phyloP scores from a whole-genome alignment of 2,329 filamentous ascomycete species.

The Aspergillus cejpii region DNA sequence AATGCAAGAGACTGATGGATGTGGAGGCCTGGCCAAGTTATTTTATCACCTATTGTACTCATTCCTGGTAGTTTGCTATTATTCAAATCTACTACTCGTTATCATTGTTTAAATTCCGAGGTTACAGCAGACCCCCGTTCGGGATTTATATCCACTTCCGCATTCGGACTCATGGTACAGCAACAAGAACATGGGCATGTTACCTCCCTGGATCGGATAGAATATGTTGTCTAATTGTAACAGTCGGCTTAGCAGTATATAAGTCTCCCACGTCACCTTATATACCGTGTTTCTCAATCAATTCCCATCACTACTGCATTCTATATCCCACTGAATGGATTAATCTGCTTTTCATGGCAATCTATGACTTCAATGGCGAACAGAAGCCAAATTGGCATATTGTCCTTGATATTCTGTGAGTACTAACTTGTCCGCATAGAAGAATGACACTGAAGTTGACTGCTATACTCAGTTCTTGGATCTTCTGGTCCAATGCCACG shows the following conservation, averaged over 20 bases:
- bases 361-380: background rate
- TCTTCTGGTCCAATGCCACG: conserved; percentile 20
- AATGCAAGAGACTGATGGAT: conserved; percentile 15
- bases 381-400: background rate
- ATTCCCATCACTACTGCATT: too few species aligned
- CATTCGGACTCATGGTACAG: too few species aligned
- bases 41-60: conserved; percentile 21
- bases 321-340: background rate
- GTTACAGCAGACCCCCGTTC: too few species aligned
- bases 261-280: background rate
- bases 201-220: background rate
- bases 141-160: too few species aligned
- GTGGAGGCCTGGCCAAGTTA: conserved; percentile 21
- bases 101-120: too few species aligned
- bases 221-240: too few species aligned
- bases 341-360: background rate
- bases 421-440: background rate
- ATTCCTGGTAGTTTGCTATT: conserved; percentile 19
- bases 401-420: background rate
- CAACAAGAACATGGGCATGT: background rate
- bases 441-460: too few species aligned
- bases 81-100: too few species aligned
- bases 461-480: conserved; percentile 17
- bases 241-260: background rate
- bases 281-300: too few species aligned